These are phyloP conservation scores for Spergularia marina DNA, from an alignment of 148 eudicot genomes.

Conservation along the genomic window DNA sequence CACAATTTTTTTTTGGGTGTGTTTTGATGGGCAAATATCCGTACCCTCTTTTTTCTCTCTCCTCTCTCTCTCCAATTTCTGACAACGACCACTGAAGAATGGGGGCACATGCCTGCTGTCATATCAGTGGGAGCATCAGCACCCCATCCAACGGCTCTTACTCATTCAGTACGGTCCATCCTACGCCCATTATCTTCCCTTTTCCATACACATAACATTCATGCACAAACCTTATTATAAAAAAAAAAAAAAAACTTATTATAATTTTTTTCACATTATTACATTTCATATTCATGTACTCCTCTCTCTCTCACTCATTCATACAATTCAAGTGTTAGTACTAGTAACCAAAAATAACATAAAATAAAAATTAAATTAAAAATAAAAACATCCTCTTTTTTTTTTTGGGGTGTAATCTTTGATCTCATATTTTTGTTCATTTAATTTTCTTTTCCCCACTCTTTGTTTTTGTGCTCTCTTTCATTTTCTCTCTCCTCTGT, in stretches of 20 bases:
- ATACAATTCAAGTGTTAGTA: background rate
- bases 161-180: constrained; percentile 42
- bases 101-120: constrained; percentile 99
- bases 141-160: constrained; percentile 50
- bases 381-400: background rate
- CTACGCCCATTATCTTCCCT: constrained; percentile 44
- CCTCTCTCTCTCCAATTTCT: constrained; percentile 26
- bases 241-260: too few species aligned
- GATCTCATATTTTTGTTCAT: background rate
- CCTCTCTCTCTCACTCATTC: background rate
- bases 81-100: constrained; percentile 98
- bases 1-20: constrained; percentile 2
- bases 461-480: background rate
- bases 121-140: constrained; percentile 44
- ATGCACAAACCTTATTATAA: constrained; percentile 10
- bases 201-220: constrained; percentile 27
- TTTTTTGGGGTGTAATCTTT: background rate
- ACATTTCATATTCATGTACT: background rate
- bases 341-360: background rate
- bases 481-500: constrained; percentile 27
- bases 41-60: constrained; percentile 41
- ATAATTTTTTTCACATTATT: background rate
- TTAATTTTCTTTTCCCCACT: constrained; percentile 1
- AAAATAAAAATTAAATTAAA: background rate
- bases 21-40: constrained; percentile 47